Evolutionary conservation across 441 rosid genomes (phyloP).

Genomic region (Adansonia rubrostipa): DNA sequence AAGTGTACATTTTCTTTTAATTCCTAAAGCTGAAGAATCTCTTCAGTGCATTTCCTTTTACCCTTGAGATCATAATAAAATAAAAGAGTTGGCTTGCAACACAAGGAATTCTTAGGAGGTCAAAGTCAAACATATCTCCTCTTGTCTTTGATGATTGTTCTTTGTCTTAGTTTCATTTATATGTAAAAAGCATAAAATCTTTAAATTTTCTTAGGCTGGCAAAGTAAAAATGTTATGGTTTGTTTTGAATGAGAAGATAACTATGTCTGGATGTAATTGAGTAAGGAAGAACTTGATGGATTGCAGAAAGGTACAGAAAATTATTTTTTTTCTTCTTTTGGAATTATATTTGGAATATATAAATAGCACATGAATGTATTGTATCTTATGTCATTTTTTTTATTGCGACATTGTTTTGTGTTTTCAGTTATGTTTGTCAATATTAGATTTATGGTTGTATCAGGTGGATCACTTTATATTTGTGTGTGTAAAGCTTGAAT

Average conservation of each 20-base stretch:
- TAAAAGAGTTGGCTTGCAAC: background rate
- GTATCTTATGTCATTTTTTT: background rate
- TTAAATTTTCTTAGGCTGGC: conserved; percentile 10
- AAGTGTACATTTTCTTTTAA: background rate
- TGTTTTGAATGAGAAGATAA: conserved; percentile 3
- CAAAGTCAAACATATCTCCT: background rate
- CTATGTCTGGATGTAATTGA: background rate
- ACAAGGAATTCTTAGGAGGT: background rate
- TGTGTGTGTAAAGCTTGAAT: conserved; percentile 10
- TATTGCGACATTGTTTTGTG: background rate
- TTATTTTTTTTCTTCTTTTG: background rate
- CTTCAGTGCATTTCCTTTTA: conserved; percentile 1
- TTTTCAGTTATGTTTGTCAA: conserved; percentile 2
- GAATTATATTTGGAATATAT: background rate
- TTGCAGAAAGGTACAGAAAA: background rate
- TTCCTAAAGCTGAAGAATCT: background rate
- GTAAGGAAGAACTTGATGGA: background rate
- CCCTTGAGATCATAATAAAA: background rate
- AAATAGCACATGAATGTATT: background rate
- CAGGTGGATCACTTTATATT: background rate
- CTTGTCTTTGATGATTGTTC: background rate
- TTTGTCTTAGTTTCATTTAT: background rate
- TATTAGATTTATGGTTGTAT: background rate
- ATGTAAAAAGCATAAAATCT: background rate
- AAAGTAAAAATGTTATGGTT: background rate